Conservation (phyloP, 2,329 filamentous ascomycete species). For the Magnaporthiopsis incrustans region DNA sequence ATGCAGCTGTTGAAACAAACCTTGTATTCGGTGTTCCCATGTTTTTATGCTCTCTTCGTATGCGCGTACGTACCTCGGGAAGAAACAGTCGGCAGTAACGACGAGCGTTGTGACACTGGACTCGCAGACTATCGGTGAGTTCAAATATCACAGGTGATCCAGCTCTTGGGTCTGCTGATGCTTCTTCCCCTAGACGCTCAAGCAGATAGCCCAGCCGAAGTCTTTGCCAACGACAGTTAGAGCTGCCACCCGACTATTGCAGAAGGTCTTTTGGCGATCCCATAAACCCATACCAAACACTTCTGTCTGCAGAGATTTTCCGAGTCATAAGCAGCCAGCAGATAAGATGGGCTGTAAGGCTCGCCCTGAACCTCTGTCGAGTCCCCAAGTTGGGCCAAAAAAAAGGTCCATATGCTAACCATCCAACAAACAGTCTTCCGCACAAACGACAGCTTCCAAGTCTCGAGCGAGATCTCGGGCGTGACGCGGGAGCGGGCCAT, state of each 20-base stretch:
- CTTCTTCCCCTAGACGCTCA: not conserved
- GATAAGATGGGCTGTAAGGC: not conserved
- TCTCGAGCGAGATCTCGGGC: constrained; percentile 1
- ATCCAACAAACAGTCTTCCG: not conserved
- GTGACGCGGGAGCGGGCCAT: constrained; percentile 1
- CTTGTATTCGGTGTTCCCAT: not conserved
- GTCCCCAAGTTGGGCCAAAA: too few species aligned
- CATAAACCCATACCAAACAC: not conserved
- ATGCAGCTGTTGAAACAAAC: not conserved
- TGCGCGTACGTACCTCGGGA: too few species aligned
- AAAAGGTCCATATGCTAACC: not conserved
- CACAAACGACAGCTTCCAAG: constrained; percentile 3
- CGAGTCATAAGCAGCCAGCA: not conserved
- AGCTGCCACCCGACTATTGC: not conserved
- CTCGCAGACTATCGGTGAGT: not conserved
- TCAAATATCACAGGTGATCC: not conserved
- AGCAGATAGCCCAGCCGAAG: not conserved
- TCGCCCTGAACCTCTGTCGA: too few species aligned
- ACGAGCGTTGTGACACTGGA: too few species aligned
- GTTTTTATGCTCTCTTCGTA: too few species aligned
- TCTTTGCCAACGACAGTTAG: not conserved
- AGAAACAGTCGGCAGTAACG: too few species aligned
- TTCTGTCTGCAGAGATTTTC: not conserved
- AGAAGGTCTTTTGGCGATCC: not conserved
- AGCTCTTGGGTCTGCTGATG: not conserved